A percentile compares a stretch with the other conserved stretches of the same genome.
Evolutionary conservation across 257 asterid species (phyloP).

Genomic region (Apocynum venetum): DNA sequence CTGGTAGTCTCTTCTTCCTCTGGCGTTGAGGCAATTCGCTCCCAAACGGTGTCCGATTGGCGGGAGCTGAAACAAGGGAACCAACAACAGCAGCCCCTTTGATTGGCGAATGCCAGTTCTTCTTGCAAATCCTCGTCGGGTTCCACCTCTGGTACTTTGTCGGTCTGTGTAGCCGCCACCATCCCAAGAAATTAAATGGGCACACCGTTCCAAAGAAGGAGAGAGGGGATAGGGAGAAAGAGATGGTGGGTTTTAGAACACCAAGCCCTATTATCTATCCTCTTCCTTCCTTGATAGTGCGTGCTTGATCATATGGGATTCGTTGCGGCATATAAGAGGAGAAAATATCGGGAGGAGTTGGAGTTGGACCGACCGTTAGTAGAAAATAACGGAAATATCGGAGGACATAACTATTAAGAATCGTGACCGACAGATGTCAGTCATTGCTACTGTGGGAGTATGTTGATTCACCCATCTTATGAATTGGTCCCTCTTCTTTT

Average conservation of each 20-base stretch:
- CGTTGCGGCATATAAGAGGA: neutral
- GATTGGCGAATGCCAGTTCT: conserved; percentile 34
- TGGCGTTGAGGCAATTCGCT: conserved; percentile 39
- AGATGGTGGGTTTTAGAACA: neutral
- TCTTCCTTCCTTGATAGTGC: neutral
- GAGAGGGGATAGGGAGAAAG: neutral
- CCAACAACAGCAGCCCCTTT: conserved; percentile 57
- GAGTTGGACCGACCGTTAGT: neutral
- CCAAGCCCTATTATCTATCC: neutral
- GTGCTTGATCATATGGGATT: neutral
- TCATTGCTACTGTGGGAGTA: neutral
- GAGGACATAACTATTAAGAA: neutral
- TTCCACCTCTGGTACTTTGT: conserved; percentile 20
- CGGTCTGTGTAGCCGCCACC: conserved; percentile 23
- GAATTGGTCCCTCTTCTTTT: neutral
- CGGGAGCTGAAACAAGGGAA: conserved; percentile 46
- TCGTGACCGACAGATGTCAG: conserved; percentile 10
- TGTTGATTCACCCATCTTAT: neutral
- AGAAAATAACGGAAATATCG: conserved; percentile 15
- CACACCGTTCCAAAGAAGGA: neutral
- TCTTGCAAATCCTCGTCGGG: conserved; percentile 35
- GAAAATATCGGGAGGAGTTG: neutral
- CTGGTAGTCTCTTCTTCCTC: conserved; percentile 37
- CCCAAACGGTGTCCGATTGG: conserved; percentile 44
- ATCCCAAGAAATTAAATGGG: conserved; percentile 15